Evolutionary conservation across 148 eudicot species (phyloP).

Genomic region (Rheum nobile): DNA sequence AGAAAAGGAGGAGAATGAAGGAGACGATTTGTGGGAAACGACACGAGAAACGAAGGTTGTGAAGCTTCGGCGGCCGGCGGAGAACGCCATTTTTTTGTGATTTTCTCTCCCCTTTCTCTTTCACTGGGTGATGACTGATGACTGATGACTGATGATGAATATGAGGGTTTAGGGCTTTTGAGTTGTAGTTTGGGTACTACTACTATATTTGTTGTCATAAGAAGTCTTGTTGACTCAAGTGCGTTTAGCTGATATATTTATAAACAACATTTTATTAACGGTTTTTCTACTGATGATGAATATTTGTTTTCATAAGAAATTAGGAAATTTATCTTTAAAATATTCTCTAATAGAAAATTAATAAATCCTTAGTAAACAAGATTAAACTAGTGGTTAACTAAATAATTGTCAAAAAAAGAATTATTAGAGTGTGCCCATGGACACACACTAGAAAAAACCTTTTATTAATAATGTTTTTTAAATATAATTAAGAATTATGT

Average conservation of each 20-base stretch:
- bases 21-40: conserved; percentile 12
- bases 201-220: neutral
- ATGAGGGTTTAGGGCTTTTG: neutral
- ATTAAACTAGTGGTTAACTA: too few species aligned
- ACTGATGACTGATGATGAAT: neutral
- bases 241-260: too few species aligned
- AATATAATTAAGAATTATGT: too few species aligned
- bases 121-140: neutral
- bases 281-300: neutral
- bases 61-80: conserved; percentile 47
- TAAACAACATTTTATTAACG: too few species aligned
- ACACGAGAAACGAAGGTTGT: conserved; percentile 31
- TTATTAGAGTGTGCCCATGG: too few species aligned
- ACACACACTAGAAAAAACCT: too few species aligned
- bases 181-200: neutral
- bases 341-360: too few species aligned
- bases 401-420: too few species aligned
- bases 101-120: neutral
- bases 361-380: too few species aligned
- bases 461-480: too few species aligned
- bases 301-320: too few species aligned
- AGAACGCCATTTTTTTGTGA: conserved; percentile 35
- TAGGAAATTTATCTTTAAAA: too few species aligned
- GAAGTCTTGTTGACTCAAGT: conserved; percentile 2
- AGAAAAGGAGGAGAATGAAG: conserved; percentile 8